phyloP scores from a whole-genome alignment of 2,329 filamentous ascomycete species.

The Chaetomiaceae sp. region DNA sequence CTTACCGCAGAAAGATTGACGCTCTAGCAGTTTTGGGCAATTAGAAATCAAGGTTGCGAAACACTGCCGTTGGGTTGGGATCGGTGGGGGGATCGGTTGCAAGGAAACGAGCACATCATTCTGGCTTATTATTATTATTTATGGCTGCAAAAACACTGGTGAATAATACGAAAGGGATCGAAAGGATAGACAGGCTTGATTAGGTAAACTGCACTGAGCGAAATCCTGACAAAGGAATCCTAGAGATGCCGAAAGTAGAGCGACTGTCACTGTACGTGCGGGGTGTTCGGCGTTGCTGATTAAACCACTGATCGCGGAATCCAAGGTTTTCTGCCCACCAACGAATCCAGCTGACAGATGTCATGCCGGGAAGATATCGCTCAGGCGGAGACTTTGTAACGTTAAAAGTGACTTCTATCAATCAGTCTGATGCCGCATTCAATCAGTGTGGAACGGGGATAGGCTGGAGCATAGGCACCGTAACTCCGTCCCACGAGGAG shows the following conservation, averaged over 20 bases:
- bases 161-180: not conserved
- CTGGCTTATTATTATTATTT: conserved; percentile 2
- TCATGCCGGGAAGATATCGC: not conserved
- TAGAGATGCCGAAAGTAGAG: conserved; percentile 5
- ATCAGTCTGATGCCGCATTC: conserved; percentile 15
- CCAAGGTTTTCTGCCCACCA: not conserved
- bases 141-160: not conserved
- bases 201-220: conserved; percentile 2
- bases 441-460: conserved; percentile 16
- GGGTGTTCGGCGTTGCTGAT: conserved; percentile 14
- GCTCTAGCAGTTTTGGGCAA: conserved; percentile 3
- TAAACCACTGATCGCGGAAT: not conserved
- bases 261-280: conserved; percentile 1
- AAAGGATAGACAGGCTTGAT: no score
- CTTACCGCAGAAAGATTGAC: conserved; percentile 9
- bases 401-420: not conserved
- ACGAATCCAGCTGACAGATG: not conserved
- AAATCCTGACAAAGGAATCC: not conserved
- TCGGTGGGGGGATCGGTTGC: not conserved
- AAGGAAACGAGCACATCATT: conserved; percentile 8
- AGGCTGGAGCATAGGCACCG: conserved; percentile 14
- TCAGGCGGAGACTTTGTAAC: not conserved
- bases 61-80: not conserved
- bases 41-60: conserved; percentile 14
- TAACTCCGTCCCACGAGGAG: conserved; percentile 15